These are phyloP conservation scores for Elongisporangium prolatum DNA, from an alignment of 352 stramenopile species.

Conservation along the genomic window DNA sequence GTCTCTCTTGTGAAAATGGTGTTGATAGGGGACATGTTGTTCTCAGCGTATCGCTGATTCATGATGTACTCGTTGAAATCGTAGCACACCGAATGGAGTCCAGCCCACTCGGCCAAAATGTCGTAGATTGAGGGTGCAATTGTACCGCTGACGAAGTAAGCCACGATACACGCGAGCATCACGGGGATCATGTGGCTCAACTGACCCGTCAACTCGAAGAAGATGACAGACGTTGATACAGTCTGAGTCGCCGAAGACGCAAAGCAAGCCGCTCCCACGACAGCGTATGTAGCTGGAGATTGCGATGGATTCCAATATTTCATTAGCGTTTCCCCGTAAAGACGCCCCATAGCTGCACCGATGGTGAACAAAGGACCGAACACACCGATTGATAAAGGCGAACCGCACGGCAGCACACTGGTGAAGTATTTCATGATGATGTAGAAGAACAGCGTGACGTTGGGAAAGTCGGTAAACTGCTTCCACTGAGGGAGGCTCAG, in stretches of 20 bases:
- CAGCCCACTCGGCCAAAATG: constrained; percentile 70
- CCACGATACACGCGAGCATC: constrained; percentile 74
- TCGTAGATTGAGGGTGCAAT: constrained; percentile 87
- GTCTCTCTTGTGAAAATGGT: constrained; percentile 67
- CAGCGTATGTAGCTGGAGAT: constrained; percentile 78
- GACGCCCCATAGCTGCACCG: constrained; percentile 60
- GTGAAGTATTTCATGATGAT: constrained; percentile 67
- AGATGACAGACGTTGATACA: constrained; percentile 83
- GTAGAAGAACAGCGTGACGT: constrained; percentile 63
- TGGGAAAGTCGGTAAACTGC: constrained; percentile 49
- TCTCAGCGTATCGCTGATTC: constrained; percentile 52
- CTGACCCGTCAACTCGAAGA: constrained; percentile 84
- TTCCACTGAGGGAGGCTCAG: constrained; percentile 59
- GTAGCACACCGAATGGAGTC: constrained; percentile 78
- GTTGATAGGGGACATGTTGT: constrained; percentile 57
- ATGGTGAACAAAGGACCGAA: constrained; percentile 84
- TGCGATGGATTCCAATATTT: constrained; percentile 75
- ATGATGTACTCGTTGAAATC: constrained; percentile 79
- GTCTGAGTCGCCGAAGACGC: constrained; percentile 87
- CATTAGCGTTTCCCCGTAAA: constrained; percentile 77
- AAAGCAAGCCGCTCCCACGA: constrained; percentile 91
- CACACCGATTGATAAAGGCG: constrained; percentile 71
- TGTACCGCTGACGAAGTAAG: constrained; percentile 73
- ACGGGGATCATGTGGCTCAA: constrained; percentile 81
- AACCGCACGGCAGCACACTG: constrained; percentile 64